Conservation (phyloP, 495 filamentous ascomycete genomes). For the Aspergillus indologenus region DNA sequence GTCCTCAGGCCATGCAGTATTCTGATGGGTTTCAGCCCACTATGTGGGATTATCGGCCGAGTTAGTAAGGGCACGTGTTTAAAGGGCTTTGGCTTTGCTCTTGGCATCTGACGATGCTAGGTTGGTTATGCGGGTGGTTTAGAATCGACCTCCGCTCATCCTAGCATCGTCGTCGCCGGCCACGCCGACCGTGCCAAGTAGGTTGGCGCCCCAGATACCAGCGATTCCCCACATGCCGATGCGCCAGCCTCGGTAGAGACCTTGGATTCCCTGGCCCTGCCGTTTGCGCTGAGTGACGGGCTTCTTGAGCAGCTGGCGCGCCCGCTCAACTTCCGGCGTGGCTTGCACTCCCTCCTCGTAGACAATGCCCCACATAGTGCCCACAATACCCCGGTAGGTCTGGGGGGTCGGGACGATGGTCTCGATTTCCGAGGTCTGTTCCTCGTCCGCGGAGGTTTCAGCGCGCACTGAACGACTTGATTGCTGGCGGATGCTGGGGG, state of each 20-base stretch:
- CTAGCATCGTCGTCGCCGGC: conserved; percentile 37
- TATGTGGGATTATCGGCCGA: too few species aligned
- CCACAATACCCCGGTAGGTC: conserved; percentile 73
- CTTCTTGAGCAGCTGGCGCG: conserved; percentile 35
- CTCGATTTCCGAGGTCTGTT: conserved; percentile 50
- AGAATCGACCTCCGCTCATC: conserved; percentile 39
- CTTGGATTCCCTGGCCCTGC: conserved; percentile 76
- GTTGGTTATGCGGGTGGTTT: not conserved
- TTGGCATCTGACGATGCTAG: too few species aligned
- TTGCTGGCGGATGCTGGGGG: conserved; percentile 49
- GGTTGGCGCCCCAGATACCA: conserved; percentile 74
- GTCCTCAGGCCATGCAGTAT: too few species aligned
- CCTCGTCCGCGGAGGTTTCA: conserved; percentile 27
- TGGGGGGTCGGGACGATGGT: conserved; percentile 64
- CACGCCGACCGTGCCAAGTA: conserved; percentile 50
- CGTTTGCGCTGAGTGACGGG: conserved; percentile 45
- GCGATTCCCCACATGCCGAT: conserved; percentile 94
- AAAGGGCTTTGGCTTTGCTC: too few species aligned
- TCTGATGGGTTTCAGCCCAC: too few species aligned
- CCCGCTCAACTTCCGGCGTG: conserved; percentile 31
- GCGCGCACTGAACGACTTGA: conserved; percentile 45
- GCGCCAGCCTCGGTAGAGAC: conserved; percentile 90
- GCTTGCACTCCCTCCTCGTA: conserved; percentile 70
- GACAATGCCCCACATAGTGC: conserved; percentile 84
- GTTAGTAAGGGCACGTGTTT: too few species aligned